Percentiles rank a stretch among this genome's conserved stretches.
Evolutionary conservation across 208 protist species (phyloP).

Genomic region (Strigomonas galati): DNA sequence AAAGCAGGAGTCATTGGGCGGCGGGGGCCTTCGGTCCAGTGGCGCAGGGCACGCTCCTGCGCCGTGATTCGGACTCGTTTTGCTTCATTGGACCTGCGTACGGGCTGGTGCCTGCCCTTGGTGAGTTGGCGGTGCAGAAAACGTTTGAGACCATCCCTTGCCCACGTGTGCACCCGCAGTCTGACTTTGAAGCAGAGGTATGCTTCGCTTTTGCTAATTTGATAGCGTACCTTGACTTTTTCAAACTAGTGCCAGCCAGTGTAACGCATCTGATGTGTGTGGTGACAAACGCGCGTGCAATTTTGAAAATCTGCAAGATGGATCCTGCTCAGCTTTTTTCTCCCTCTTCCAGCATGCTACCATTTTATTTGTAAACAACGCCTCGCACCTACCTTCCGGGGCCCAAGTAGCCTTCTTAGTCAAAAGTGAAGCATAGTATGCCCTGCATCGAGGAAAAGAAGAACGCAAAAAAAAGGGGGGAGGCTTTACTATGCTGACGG

Average conservation of each 20-base stretch:
- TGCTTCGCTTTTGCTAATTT: constrained; percentile 62
- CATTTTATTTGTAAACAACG: too few relatives aligned
- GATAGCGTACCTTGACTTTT: constrained; percentile 37
- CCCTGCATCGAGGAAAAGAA: not conserved
- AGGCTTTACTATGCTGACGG: not conserved
- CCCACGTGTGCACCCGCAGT: not conserved
- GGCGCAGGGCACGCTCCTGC: constrained; percentile 56
- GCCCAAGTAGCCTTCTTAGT: too few relatives aligned
- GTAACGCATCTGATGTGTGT: constrained; percentile 25
- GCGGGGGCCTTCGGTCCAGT: constrained; percentile 83
- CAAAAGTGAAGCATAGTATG: too few relatives aligned
- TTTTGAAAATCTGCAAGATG: too few relatives aligned
- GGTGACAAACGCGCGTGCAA: too few relatives aligned
- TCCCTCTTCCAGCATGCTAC: too few relatives aligned
- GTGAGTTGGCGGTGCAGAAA: not conserved
- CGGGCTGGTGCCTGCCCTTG: not conserved
- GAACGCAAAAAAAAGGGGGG: not conserved
- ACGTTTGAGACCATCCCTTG: not conserved
- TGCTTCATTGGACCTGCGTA: not conserved
- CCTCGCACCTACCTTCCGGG: too few relatives aligned
- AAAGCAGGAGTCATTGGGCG: constrained; percentile 92
- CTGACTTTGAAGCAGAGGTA: constrained; percentile 44
- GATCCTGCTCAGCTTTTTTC: too few relatives aligned
- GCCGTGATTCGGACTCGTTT: constrained; percentile 18
- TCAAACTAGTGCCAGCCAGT: constrained; percentile 7